These are phyloP conservation scores for Galerina sulciceps DNA, from an alignment of 768 basidiomycete species.

Conservation along the genomic window DNA sequence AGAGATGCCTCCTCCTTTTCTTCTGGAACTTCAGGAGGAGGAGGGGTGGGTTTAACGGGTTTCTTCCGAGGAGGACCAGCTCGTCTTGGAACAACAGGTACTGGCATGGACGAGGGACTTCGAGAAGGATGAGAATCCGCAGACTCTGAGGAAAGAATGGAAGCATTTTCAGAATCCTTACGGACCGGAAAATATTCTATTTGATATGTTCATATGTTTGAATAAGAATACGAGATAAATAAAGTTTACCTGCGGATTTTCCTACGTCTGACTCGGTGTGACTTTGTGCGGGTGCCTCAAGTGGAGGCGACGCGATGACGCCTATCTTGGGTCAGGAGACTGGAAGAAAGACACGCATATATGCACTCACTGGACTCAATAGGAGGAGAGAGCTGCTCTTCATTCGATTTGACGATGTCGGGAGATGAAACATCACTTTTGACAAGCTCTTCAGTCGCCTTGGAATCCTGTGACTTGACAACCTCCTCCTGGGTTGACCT, in stretches of 20 bases:
- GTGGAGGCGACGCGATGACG: conserved; percentile 11
- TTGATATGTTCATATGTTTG: not conserved
- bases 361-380: conserved; percentile 6
- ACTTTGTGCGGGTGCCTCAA: not conserved
- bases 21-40: conserved; percentile 28
- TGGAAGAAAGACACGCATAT: not conserved
- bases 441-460: conserved; percentile 13
- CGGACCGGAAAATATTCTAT: conserved; percentile 21
- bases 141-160: conserved; percentile 29
- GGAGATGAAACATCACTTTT: conserved; percentile 5
- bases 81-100: conserved; percentile 74
- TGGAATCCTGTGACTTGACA: conserved; percentile 21
- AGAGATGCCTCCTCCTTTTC: conserved; percentile 11
- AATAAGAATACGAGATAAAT: not conserved
- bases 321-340: not conserved
- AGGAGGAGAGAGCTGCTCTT: conserved; percentile 3
- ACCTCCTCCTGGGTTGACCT: conserved; percentile 32
- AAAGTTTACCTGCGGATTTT: conserved; percentile 14
- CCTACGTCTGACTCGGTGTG: not conserved
- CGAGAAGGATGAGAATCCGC: conserved; percentile 35
- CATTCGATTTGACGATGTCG: conserved; percentile 7
- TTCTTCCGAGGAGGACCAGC: conserved; percentile 78
- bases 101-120: conserved; percentile 65
- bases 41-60: conserved; percentile 46
- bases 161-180: conserved; percentile 30